Evolutionary conservation across 768 basidiomycete species (phyloP), one percentile per base, ranked within the genome.

Genomic region (Chalciporus piperatus): DNA sequence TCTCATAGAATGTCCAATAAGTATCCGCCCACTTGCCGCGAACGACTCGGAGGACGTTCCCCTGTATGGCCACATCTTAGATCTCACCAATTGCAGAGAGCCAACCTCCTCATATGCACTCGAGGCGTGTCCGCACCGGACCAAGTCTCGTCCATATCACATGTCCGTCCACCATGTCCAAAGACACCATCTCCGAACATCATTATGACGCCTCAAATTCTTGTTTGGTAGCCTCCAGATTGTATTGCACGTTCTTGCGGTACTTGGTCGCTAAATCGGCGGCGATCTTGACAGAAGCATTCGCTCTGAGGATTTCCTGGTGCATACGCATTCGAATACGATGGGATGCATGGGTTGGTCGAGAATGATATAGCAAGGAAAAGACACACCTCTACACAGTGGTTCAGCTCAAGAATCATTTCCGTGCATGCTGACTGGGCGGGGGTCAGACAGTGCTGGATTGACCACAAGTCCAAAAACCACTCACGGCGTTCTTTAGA

Each of bases 241-340:
- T 96, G 66, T 93, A 96, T 66, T 89, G 85, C 47, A 94, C 93
- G 71, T 98, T 98, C 71, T 92, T 85, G 56, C 87, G 78, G 68
- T 98, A 97, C 67, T 92, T 93, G 35, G 83, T 83, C 30, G 89
- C 81, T 16, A 98, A 75, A 65, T 92, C 85, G 3, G 94, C 86
- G 0, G 93, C 88, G 35, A 82, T 84, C 62, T 86, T 85, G 40
- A 93, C 83, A 28, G 83, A 82, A 0, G 81, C 76, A 54, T 93
- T 91, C 7, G 89, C 90, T 14, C 81, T 78, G 38, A 89, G 70
- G 60, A 93, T 87, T 69, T 92, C 89, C 89, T 93, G 62, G 33
- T 41, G 25, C 30, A 25, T 33, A 33, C 14, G 13, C 33, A 19
- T 20, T 10, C 17, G 17, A 17, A 20, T 2, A 35, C 20, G 20